These are phyloP conservation scores for Cyclotella baltica DNA, from an alignment of 108 stramenopile genomes.

Conservation along the genomic window DNA sequence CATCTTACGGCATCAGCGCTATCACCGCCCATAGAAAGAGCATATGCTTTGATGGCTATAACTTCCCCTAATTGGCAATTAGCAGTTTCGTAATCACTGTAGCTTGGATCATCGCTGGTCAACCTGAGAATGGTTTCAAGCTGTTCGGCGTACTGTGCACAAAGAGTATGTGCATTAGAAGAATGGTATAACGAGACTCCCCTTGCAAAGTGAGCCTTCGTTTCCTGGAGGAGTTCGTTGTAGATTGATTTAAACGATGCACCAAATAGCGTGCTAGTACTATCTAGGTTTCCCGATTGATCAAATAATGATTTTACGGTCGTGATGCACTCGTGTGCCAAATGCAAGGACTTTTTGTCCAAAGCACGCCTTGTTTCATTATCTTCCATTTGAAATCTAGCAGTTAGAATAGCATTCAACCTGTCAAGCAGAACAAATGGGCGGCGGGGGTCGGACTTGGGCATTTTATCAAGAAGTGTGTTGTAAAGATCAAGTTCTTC, in stretches of 20 bases:
- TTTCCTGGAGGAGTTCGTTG: conserved; percentile 26
- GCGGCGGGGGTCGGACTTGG: conserved; percentile 24
- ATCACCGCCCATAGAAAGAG: conserved; percentile 47
- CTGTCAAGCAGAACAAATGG: conserved; percentile 43
- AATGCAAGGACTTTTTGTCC: conserved; percentile 19
- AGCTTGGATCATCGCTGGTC: conserved; percentile 1
- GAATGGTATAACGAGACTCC: conserved; percentile 49
- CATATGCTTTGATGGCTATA: conserved; percentile 35
- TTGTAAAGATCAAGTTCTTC: conserved; percentile 30
- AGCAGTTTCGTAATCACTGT: background rate
- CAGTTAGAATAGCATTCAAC: conserved; percentile 37
- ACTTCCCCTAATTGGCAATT: conserved; percentile 29
- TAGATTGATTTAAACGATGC: conserved; percentile 8
- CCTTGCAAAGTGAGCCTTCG: conserved; percentile 27
- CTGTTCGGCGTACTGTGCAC: conserved; percentile 40
- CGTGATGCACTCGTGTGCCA: conserved; percentile 30
- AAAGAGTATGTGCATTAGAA: conserved; percentile 20
- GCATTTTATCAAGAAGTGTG: conserved; percentile 21
- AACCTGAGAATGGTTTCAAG: conserved; percentile 18
- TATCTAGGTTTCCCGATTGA: conserved; percentile 6
- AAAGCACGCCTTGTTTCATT: background rate
- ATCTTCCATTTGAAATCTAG: conserved; percentile 24
- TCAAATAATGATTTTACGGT: conserved; percentile 24
- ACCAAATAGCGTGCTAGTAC: conserved; percentile 34
- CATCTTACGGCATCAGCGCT: conserved; percentile 27